Conservation (phyloP, 2,329 filamentous ascomycete genomes). For the Trichophyton schoenleinii region DNA sequence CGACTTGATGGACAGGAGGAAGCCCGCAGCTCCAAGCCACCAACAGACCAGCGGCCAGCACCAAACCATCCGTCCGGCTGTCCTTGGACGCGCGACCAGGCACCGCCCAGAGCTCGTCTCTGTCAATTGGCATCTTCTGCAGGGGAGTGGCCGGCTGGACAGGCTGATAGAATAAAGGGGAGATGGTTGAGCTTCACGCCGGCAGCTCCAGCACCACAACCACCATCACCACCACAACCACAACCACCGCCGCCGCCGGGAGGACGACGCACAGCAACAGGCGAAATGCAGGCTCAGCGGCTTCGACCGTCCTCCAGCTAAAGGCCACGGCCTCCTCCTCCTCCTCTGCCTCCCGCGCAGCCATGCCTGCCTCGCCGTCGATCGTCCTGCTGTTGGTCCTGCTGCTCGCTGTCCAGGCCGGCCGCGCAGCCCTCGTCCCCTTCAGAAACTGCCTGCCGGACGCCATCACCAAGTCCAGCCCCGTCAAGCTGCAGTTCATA, state of each 20-base stretch:
- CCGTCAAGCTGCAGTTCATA: constrained; percentile 62
- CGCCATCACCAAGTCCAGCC: constrained; percentile 45
- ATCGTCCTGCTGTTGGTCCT: constrained; percentile 1
- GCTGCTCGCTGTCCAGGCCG: constrained; percentile 11
- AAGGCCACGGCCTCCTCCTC: background rate
- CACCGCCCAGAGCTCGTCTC: background rate
- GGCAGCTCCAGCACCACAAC: background rate
- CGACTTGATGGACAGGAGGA: constrained; percentile 4
- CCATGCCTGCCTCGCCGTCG: background rate
- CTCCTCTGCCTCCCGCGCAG: background rate
- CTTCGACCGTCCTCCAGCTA: background rate
- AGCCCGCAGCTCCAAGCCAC: background rate
- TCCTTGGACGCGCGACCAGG: background rate
- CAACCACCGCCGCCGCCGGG: background rate
- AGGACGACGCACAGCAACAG: background rate
- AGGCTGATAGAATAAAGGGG: background rate
- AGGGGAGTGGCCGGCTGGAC: background rate
- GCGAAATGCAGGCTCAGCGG: background rate
- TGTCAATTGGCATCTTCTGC: background rate
- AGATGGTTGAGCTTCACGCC: background rate
- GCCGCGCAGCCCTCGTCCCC: constrained; percentile 53
- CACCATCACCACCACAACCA: background rate
- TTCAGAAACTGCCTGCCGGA: constrained; percentile 72
- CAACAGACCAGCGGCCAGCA: constrained; percentile 3
- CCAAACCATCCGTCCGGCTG: background rate